Conservation (phyloP, 129 eudicot species). For the Scalesia atractyloides region DNA sequence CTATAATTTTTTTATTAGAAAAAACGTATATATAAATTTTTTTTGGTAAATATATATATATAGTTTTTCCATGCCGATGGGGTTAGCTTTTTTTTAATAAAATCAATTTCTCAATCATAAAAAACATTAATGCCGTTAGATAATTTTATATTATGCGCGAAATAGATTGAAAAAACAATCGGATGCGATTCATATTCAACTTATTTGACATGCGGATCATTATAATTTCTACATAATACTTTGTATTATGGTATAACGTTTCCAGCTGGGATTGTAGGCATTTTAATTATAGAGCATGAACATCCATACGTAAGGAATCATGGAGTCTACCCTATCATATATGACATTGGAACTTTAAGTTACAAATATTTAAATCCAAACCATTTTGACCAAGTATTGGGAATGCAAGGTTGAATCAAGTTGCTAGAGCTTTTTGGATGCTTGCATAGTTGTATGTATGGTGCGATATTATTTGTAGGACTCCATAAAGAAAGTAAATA, state of each 20-base stretch:
- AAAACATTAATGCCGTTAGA: too few species aligned
- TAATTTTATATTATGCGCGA: too few species aligned
- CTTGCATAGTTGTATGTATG: slow-evolving; percentile 7
- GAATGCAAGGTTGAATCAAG: slow-evolving; percentile 17
- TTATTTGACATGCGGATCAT: neutral
- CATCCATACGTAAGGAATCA: slow-evolving; percentile 13
- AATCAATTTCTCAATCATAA: too few species aligned
- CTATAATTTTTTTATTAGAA: too few species aligned
- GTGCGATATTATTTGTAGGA: slow-evolving; percentile 6
- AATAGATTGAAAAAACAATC: neutral
- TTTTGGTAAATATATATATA: too few species aligned
- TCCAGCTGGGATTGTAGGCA: neutral
- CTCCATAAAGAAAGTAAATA: too few species aligned
- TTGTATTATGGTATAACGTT: neutral
- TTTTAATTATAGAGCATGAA: neutral
- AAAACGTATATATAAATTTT: too few species aligned
- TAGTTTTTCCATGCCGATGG: too few species aligned
- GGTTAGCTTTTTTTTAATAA: too few species aligned
- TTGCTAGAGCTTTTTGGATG: slow-evolving; percentile 11
- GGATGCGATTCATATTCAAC: neutral
- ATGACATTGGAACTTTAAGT: slow-evolving; percentile 12
- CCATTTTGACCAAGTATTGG: slow-evolving; percentile 4
- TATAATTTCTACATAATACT: neutral
- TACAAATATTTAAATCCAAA: slow-evolving; percentile 8
- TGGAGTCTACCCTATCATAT: slow-evolving; percentile 7